Conservation (phyloP, 371 early-diverging fungal genomes). For the Apophysomyces sp. region DNA sequence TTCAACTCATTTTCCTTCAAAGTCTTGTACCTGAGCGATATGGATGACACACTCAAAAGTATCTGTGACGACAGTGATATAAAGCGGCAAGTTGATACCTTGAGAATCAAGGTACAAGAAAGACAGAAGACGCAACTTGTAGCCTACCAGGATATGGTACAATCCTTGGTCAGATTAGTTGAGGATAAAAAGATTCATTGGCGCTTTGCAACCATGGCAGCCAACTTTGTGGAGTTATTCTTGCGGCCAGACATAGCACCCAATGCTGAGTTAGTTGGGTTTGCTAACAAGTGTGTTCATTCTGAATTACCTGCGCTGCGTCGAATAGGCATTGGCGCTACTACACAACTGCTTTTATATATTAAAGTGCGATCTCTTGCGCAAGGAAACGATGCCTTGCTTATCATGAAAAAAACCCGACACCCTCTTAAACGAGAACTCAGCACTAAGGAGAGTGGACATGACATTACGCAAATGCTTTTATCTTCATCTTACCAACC, state of each 20-base stretch:
- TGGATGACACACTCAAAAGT: constrained; percentile 15
- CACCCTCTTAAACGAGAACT: constrained; percentile 45
- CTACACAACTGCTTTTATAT: constrained; percentile 51
- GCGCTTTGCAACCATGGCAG: constrained; percentile 79
- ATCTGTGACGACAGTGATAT: constrained; percentile 10
- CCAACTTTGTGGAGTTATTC: constrained; percentile 71
- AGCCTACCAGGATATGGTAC: constrained; percentile 28
- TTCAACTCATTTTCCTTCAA: constrained; percentile 44
- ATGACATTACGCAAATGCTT: constrained; percentile 17
- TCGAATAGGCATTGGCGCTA: constrained; percentile 52
- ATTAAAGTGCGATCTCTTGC: constrained; percentile 62
- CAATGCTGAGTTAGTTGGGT: constrained; percentile 52
- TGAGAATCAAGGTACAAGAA: constrained; percentile 19
- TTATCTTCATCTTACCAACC: constrained; percentile 23
- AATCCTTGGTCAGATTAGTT: constrained; percentile 42
- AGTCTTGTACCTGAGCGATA: constrained; percentile 20
- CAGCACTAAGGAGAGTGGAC: neutral
- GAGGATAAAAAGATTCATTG: constrained; percentile 69
- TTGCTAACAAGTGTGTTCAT: constrained; percentile 57
- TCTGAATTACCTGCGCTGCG: constrained; percentile 77
- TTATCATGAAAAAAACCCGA: constrained; percentile 34
- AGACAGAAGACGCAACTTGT: constrained; percentile 15
- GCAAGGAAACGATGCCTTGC: constrained; percentile 41
- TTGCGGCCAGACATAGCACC: constrained; percentile 60
- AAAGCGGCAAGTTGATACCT: constrained; percentile 2